Evolutionary conservation across 306 rosid genomes (phyloP), one percentile per base, ranked within the genome.

Genomic region (Lotus japonicus): DNA sequence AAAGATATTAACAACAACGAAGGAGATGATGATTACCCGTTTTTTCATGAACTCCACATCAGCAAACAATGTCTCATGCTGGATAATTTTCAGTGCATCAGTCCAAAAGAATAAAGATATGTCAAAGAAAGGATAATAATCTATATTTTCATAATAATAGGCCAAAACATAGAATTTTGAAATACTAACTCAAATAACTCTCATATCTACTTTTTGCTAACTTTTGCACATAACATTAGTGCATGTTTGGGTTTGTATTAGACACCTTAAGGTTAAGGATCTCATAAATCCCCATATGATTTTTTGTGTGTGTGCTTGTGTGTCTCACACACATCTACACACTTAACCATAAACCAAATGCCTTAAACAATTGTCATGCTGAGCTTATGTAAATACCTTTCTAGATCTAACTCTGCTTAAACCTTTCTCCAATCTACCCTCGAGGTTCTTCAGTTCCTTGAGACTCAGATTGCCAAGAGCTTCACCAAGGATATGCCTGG

Each of bases 1-100:
- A 23, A 31, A 9, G 1, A 15, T 2, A 26, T 26, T 26, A 13
- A 62, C 17, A 39, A 17, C 45, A 11, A 11, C 4, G 16, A 38
- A 23, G 23, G 58, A 81, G 26, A 50, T 0, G 16, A 57, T 64
- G 33, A 18, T 7, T 89, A 94, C 98, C 96, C 97, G 84, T 45
- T 94, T 94, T 70, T 90, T 97, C 98, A 90, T 94, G 81, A 81
- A 90, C 82, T 88, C 97, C 21, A 94, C 86, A 58, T 94, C 97
- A 17, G 94, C 88, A 36, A 81, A 79, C 77, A 94, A 75, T 35
- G 86, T 78, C 78, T 94, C 98, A 58, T 94, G 86, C 98, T 92
- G 85, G 5, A 74, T 68, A 38, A 21, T 26, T 6, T 52, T 7
- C 5, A 41, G 17, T 48, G 43, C 1, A 38, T 70, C 17, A 78